Evolutionary conservation across 106 monocot species (phyloP).

Genomic region (Dioscorea zingiberensis): DNA sequence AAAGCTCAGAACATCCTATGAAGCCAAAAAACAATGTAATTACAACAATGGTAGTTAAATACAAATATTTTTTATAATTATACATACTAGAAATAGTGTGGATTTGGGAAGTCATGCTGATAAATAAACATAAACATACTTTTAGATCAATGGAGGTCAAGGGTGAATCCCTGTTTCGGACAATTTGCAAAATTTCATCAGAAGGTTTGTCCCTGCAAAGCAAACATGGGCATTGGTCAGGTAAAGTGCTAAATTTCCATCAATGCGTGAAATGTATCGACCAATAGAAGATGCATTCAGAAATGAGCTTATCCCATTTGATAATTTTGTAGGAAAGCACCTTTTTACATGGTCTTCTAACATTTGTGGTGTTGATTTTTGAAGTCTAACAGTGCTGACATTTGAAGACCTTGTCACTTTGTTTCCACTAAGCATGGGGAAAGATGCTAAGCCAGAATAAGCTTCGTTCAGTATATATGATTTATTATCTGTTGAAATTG

Average conservation of each 20-base stretch:
- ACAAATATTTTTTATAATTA: not conserved
- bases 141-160: conserved; percentile 41
- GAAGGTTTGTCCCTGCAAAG: conserved; percentile 40
- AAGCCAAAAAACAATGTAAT: not conserved
- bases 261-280: not conserved
- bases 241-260: not conserved
- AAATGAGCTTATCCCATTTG: not conserved
- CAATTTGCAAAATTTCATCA: conserved; percentile 29
- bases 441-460: conserved; percentile 36
- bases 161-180: conserved; percentile 47
- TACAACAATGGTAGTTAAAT: not conserved
- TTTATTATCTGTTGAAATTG: conserved; percentile 53
- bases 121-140: conserved; percentile 24
- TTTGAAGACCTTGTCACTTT: conserved; percentile 19
- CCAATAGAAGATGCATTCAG: not conserved
- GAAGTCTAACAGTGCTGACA: conserved; percentile 16
- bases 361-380: conserved; percentile 18
- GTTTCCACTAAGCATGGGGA: conserved; percentile 32
- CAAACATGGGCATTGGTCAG: no score
- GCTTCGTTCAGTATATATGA: conserved; percentile 17
- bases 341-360: conserved; percentile 42
- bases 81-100: not conserved
- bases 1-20: conserved; percentile 56
- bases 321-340: conserved; percentile 10
- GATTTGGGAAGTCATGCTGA: not conserved